Percentiles rank a stretch among this genome's conserved stretches.
phyloP scores from a whole-genome alignment of 208 protist genomes.

The Leishmania mexicana region DNA sequence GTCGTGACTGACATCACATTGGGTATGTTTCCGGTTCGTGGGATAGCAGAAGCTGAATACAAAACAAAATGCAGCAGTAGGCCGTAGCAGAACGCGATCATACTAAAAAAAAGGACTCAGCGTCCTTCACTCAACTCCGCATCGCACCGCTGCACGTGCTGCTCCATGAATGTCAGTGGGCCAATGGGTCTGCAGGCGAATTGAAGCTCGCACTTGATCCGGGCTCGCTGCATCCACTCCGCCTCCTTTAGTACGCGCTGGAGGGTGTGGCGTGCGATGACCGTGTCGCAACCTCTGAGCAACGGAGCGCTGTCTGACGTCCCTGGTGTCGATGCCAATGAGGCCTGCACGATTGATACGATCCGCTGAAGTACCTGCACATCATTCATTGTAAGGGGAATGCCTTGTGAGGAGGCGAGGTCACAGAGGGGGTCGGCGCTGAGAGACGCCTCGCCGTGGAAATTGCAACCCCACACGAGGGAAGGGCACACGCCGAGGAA shows the following conservation, averaged over 20 bases:
- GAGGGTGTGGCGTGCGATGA: conserved; percentile 29
- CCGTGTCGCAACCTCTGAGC: background rate
- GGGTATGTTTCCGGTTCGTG: background rate
- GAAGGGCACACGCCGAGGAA: conserved; percentile 23
- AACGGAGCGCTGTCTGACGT: background rate
- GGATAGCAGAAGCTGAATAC: conserved; percentile 2
- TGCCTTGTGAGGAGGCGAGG: background rate
- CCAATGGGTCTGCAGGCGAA: conserved; percentile 28
- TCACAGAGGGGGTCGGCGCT: background rate
- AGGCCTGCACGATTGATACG: background rate
- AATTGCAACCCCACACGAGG: conserved; percentile 8
- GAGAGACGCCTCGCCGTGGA: background rate
- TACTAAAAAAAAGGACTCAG: background rate
- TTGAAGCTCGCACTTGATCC: conserved; percentile 76
- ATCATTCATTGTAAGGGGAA: conserved; percentile 4
- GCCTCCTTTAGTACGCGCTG: conserved; percentile 41
- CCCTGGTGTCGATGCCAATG: conserved; percentile 3
- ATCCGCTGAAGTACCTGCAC: conserved; percentile 19
- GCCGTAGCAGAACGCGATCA: conserved; percentile 1
- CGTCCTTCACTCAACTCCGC: background rate
- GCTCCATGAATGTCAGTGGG: conserved; percentile 15
- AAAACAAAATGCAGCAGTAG: conserved; percentile 15
- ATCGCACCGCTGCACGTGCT: conserved; percentile 11
- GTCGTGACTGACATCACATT: background rate
- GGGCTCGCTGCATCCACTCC: conserved; percentile 52